Base-by-base conservation (phyloP, 768 basidiomycete species). In the Mrakia blollopis region DNA sequence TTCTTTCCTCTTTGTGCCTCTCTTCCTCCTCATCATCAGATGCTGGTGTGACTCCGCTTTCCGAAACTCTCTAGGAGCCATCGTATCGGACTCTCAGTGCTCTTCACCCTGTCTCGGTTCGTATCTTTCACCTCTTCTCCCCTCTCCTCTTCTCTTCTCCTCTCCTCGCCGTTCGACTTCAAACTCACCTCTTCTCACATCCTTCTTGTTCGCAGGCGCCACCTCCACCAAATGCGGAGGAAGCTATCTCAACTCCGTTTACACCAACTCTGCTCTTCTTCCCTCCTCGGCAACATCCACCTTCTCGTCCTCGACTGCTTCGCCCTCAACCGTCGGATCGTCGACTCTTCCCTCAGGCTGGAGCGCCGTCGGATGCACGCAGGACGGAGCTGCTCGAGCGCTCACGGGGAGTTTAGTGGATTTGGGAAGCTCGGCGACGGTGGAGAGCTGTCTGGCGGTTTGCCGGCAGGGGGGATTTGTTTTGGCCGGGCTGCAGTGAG, bases 1-100 rank as follows among this genome's bases (percentile, higher is more conserved):
- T 50, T 11, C 50, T 25, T n/a, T 47, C 47, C 25, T 52, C 47
- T 37, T 69, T 18, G 18, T 18, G 21, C 57, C 57, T n/a, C 25
- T n/a, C 13, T 28, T 0, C 2, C 28, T 52, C 9, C 50, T 16
- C 16, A 47, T 11, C 14, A 23, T 6, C 28, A 47, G 50, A 52
- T 71, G 69, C 50, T 71, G 32, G 21, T 71, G 69, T 14, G 69
- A 54, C 69, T 71, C 69, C 10, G 44, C 69, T 7, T 71, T 71
- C 47, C 44, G 50, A n/a, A 71, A 71, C 69, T 28, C 44, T 3
- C 47, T 47, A 10, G 69, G 50, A 16, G 44, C 50, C 13, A 54
- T 39, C 69, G 44, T 50, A 11, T 71, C 69, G n/a, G 47, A 18
- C 44, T 44, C 47, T 23, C 39, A 68, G 39, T 71, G 69, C 47